Conservation (phyloP, 257 asterid species). For the Parsonsia alboflavescens region DNA sequence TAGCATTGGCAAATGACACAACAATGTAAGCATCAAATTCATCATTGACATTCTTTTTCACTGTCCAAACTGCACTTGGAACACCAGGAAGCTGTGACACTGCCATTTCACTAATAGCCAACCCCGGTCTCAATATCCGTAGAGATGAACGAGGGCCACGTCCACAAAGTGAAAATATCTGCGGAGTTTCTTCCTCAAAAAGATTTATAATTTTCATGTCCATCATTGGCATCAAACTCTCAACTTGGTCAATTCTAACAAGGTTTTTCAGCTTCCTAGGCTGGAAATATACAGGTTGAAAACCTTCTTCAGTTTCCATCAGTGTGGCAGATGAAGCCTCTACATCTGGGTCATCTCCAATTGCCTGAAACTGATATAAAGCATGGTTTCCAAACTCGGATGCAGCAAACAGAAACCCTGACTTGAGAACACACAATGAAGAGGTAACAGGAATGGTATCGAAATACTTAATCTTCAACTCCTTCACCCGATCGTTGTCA, state of each 20-base stretch:
- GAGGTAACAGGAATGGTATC: constrained; percentile 94
- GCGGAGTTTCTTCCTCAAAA: constrained; percentile 97
- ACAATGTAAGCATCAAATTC: constrained; percentile 98
- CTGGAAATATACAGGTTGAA: constrained; percentile 94
- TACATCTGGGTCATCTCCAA: constrained; percentile 93
- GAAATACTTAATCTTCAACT: constrained; percentile 84
- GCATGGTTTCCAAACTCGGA: constrained; percentile 99
- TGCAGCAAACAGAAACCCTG: constrained; percentile 95
- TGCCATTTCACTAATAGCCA: constrained; percentile 99
- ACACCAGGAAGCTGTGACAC: constrained; percentile 97
- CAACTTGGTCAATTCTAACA: constrained; percentile 83
- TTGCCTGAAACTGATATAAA: constrained; percentile 90
- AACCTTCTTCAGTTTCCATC: constrained; percentile 98
- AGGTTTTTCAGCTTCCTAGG: constrained; percentile 95
- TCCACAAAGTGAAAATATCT: constrained; percentile 88
- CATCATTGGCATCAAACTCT: constrained; percentile 95
- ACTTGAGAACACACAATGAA: constrained; percentile 89
- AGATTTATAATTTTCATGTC: constrained; percentile 86
- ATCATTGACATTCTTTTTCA: constrained; percentile 82
- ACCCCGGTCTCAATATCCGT: constrained; percentile 83
- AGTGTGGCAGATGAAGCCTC: constrained; percentile 89
- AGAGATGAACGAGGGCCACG: constrained; percentile 94
- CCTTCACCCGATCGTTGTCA: constrained; percentile 75
- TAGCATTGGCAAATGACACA: constrained; percentile 96
- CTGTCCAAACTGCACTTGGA: constrained; percentile 99